These are phyloP conservation scores for Termitomyces sp. DNA, from an alignment of 768 basidiomycete genomes.

Conservation along the genomic window DNA sequence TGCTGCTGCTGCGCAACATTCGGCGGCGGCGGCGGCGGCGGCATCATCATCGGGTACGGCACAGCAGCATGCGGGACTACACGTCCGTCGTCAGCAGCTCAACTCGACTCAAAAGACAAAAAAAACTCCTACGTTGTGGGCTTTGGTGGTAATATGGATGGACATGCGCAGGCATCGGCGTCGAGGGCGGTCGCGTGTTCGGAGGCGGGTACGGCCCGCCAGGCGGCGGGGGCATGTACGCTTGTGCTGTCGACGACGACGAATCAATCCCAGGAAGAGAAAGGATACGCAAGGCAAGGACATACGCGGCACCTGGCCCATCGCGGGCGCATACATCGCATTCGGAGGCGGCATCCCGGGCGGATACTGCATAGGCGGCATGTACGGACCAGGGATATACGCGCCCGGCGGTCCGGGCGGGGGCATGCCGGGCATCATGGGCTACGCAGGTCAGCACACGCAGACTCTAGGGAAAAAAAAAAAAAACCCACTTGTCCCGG, in stretches of 20 bases:
- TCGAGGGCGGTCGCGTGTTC: constrained; percentile 82
- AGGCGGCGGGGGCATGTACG: constrained; percentile 75
- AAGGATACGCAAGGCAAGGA: constrained; percentile 8
- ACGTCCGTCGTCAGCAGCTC: neutral
- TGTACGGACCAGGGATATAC: constrained; percentile 76
- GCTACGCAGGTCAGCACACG: constrained; percentile 29
- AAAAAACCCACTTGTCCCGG: constrained; percentile 57
- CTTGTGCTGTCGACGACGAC: constrained; percentile 40
- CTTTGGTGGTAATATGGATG: constrained; percentile 89
- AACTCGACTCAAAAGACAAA: constrained; percentile 9
- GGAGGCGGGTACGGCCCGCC: constrained; percentile 68
- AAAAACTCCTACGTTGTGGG: constrained; percentile 60
- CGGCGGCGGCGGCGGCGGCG: constrained; percentile 45
- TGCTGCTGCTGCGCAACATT: constrained; percentile 60
- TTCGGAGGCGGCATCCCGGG: constrained; percentile 76
- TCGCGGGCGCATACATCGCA: constrained; percentile 80
- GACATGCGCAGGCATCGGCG: constrained; percentile 81
- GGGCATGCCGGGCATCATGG: constrained; percentile 82
- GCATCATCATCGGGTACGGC: constrained; percentile 92
- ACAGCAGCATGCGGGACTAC: constrained; percentile 82
- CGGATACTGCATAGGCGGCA: constrained; percentile 84
- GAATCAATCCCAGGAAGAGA: neutral
- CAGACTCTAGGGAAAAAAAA: neutral
- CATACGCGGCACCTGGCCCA: constrained; percentile 88
- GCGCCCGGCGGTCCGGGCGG: constrained; percentile 72